Base-by-base conservation (phyloP, 2,329 filamentous ascomycete species). In the Ploettnerulaceae sp. region DNA sequence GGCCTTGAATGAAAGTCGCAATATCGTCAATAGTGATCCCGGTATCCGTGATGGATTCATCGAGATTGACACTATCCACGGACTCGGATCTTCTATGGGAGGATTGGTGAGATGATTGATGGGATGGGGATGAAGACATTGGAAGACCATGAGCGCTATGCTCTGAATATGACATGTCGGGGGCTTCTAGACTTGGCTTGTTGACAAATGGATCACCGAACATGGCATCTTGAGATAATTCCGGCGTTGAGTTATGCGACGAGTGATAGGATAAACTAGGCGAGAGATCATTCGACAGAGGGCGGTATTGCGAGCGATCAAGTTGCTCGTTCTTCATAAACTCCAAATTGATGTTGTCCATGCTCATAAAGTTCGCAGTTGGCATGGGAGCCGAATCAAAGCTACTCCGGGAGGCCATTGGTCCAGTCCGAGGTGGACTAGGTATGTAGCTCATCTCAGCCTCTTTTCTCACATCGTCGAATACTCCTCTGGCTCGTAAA, bases 1-100 rank as follows among this genome's bases (percentile, higher is more conserved):
- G 86, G 1, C 84, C 84, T 38, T 77, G 74, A 57, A 91, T 91
- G 66, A 76, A 88, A 39, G 78, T 76, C 4, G 82, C 76, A 56
- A 91, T 90, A 56, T 97, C 89, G 57, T 96, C 90, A 33, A 84
- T 71, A 1, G 86, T 90, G 47, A 97, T 84, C 20, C 91, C 91
- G 1, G 91, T 96, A 55, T 89, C 82, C 45, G 76, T 82, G 61
- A 79, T 79, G 20, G 77, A 76, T 60, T 81, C 77, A 52, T 82
- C 80, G 28, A 82, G 77, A 60, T 81, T 80, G 66, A 82, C 77
- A 59, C 72, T 74, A 8, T 47, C 77, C 18, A 79, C 61, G 0
- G 79, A 83, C 55, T 82, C 77, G 24, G 76, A 79, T 38, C 79
- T 72, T 20, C 76, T 71, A 53, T 80, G 77, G 1, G 68, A 61